A percentile compares a stretch with the other conserved stretches of the same genome.
Conservation (phyloP, 495 filamentous ascomycete genomes). For the Aspergillus conjunctus region DNA sequence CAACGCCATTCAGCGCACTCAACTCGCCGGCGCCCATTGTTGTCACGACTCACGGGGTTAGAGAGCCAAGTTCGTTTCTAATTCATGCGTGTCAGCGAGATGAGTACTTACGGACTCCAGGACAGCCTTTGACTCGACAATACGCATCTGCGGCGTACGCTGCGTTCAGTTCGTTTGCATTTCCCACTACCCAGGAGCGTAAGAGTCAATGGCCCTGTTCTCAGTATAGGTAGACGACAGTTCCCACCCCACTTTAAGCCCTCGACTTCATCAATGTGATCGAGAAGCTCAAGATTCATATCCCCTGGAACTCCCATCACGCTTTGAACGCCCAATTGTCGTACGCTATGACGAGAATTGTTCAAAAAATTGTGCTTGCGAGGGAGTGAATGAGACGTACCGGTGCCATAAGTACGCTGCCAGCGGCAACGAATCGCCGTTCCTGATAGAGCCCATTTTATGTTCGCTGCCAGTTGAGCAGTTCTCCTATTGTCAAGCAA, state of each 20-base stretch:
- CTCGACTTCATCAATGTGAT: conserved; percentile 15
- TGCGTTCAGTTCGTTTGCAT: conserved; percentile 27
- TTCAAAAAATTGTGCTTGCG: conserved; percentile 1
- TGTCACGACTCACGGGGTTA: conserved; percentile 7
- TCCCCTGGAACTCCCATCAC: conserved; percentile 18
- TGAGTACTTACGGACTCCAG: conserved; percentile 6
- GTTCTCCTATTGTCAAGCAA: background rate
- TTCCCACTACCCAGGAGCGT: conserved; percentile 9
- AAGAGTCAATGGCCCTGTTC: background rate
- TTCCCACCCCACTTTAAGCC: conserved; percentile 20
- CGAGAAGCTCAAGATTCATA: conserved; percentile 21
- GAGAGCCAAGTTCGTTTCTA: background rate
- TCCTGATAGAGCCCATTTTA: conserved; percentile 3
- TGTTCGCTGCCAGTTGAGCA: background rate
- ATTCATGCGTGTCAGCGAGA: background rate
- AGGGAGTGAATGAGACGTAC: conserved; percentile 5
- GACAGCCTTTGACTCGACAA: conserved; percentile 22
- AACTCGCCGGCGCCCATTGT: conserved; percentile 26
- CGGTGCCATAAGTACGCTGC: conserved; percentile 6
- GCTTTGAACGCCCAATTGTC: conserved; percentile 10
- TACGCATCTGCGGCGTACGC: conserved; percentile 30
- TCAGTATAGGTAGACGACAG: conserved; percentile 5
- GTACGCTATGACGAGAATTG: background rate
- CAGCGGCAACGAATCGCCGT: background rate
- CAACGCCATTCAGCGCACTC: conserved; percentile 29